A percentile compares a stretch with the other conserved stretches of the same genome.
Conservation (phyloP, 345 rosid species). For the Eucalyptus erythrocorys region DNA sequence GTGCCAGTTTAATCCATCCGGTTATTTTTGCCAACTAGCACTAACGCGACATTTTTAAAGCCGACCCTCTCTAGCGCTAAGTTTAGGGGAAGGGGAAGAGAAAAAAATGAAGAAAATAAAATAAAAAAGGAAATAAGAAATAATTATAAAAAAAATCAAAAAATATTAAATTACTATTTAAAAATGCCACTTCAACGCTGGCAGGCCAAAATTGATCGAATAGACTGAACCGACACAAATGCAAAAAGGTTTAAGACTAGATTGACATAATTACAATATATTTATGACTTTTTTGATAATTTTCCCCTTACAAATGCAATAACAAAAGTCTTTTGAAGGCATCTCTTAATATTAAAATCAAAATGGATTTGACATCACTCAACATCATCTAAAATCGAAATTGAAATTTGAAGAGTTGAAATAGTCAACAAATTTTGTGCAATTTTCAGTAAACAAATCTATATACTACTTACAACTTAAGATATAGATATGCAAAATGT, state of each 20-base stretch:
- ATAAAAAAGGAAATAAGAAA: too few relatives aligned
- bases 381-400: background rate
- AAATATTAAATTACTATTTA: too few relatives aligned
- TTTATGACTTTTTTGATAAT: too few relatives aligned
- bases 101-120: too few relatives aligned
- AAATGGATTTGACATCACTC: background rate
- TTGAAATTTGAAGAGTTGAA: background rate
- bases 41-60: fast-evolving
- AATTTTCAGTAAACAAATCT: background rate
- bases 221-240: fast-evolving
- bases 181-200: too few relatives aligned
- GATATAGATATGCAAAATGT: background rate
- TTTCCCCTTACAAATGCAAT: background rate
- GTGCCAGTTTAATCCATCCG: fast-evolving
- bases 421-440: background rate
- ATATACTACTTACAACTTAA: background rate
- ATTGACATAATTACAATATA: too few relatives aligned
- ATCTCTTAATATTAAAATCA: background rate
- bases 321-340: background rate
- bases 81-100: too few relatives aligned
- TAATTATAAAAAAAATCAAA: too few relatives aligned
- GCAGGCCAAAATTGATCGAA: fast-evolving
- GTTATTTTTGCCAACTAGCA: fast-evolving
- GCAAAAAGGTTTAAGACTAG: too few relatives aligned
- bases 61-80: fast-evolving